Evolutionary conservation across 192 early-diverging fungal species (phyloP).

Genomic region (Phlyctochytrium bullatum): DNA sequence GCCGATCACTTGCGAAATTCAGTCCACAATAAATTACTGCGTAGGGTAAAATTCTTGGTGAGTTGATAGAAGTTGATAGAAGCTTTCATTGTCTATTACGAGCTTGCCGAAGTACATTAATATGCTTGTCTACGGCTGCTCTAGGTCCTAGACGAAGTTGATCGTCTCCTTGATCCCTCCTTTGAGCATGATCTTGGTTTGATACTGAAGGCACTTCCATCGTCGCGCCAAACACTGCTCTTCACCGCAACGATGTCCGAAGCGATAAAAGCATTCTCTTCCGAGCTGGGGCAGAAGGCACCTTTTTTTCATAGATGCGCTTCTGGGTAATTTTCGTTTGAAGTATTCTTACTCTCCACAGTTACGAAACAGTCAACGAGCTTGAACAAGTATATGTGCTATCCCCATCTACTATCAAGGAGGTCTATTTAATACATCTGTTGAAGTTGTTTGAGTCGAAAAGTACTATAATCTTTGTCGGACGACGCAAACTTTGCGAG

Average conservation of each 20-base stretch:
- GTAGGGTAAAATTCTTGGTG: constrained; percentile 74
- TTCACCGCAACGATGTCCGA: constrained; percentile 98
- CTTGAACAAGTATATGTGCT: constrained; percentile 89
- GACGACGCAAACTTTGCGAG: constrained; percentile 81
- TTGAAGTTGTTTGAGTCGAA: constrained; percentile 70
- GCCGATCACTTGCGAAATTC: constrained; percentile 89
- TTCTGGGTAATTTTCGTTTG: constrained; percentile 27
- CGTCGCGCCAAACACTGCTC: constrained; percentile 85
- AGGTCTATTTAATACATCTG: constrained; percentile 82
- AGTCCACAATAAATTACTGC: constrained; percentile 68
- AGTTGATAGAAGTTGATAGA: constrained; percentile 14
- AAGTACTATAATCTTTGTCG: constrained; percentile 91
- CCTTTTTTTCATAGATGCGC: constrained; percentile 52
- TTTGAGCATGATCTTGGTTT: constrained; percentile 62
- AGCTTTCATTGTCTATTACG: not conserved
- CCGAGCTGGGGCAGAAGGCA: constrained; percentile 12
- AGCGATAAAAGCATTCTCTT: constrained; percentile 71
- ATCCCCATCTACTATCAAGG: constrained; percentile 86
- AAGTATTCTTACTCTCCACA: no score
- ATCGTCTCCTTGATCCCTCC: constrained; percentile 80
- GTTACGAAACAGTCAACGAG: constrained; percentile 74
- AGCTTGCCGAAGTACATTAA: not conserved
- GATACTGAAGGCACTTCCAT: constrained; percentile 76
- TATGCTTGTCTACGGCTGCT: not conserved
- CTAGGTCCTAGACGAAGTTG: constrained; percentile 89